These are phyloP conservation scores for Adansonia madagascariensis DNA, from an alignment of 441 rosid species.

Conservation along the genomic window DNA sequence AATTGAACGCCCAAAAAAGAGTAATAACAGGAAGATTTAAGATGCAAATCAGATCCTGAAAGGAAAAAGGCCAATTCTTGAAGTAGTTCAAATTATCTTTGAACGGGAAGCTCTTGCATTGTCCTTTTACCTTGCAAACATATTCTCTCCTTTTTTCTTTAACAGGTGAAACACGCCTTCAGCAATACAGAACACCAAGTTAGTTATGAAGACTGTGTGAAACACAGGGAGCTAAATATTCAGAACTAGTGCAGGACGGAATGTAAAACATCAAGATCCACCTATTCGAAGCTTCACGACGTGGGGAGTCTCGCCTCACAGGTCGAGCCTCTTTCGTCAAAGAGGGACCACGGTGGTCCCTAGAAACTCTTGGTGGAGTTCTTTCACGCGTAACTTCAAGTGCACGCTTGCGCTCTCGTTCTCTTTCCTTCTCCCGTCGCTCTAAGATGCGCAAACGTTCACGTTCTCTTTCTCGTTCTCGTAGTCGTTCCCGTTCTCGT, in stretches of 20 bases:
- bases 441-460: constrained; percentile 65
- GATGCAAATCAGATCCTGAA: constrained; percentile 30
- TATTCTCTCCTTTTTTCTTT: constrained; percentile 96
- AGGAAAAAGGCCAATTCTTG: constrained; percentile 39
- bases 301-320: constrained; percentile 71
- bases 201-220: constrained; percentile 67
- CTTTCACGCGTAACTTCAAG: constrained; percentile 69
- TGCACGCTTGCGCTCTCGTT: constrained; percentile 73
- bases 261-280: constrained; percentile 81
- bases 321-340: constrained; percentile 60
- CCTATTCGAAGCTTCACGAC: constrained; percentile 88
- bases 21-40: constrained; percentile 29
- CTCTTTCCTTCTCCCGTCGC: constrained; percentile 81
- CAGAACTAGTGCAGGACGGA: constrained; percentile 63
- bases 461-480: constrained; percentile 63
- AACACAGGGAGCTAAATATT: constrained; percentile 62
- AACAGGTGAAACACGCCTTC: constrained; percentile 97
- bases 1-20: constrained; percentile 30
- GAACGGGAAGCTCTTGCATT: constrained; percentile 55
- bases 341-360: constrained; percentile 82
- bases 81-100: constrained; percentile 44
- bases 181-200: constrained; percentile 90
- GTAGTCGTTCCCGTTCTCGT: constrained; percentile 59
- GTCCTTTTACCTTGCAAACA: constrained; percentile 93
- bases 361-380: constrained; percentile 70